These are phyloP conservation scores for Kewa caespitosa DNA, from an alignment of 179 eudicot genomes.

Conservation along the genomic window DNA sequence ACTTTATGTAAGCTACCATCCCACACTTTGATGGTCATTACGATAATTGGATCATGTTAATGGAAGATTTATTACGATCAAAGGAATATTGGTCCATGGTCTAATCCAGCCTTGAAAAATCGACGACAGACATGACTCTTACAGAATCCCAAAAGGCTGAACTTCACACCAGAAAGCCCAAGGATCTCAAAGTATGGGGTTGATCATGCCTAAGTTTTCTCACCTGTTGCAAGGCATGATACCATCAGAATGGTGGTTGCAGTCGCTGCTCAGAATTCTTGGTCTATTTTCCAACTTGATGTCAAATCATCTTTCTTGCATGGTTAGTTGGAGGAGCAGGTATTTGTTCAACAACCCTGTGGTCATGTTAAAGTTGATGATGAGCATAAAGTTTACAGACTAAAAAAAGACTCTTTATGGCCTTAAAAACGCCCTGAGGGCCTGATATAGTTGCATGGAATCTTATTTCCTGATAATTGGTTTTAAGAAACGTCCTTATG, in stretches of 20 bases:
- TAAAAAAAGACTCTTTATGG: background rate
- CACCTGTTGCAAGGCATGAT: background rate
- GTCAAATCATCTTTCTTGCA: background rate
- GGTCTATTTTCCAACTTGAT: constrained; percentile 2
- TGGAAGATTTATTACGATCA: background rate
- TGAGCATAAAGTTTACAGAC: constrained; percentile 3
- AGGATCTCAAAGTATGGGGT: constrained; percentile 7
- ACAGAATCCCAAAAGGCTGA: background rate
- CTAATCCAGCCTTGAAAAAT: background rate
- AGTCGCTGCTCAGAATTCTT: background rate
- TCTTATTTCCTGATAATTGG: background rate
- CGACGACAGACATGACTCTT: background rate
- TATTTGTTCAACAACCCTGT: background rate
- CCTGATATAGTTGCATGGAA: background rate
- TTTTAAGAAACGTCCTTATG: too few relatives aligned
- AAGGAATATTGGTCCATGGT: background rate
- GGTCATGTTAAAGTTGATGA: background rate
- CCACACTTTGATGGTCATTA: constrained; percentile 9
- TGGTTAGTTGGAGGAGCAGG: background rate
- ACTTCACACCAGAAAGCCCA: background rate
- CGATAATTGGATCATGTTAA: constrained; percentile 11
- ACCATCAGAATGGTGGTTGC: background rate
- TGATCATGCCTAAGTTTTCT: background rate
- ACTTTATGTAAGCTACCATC: background rate
- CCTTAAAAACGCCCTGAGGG: background rate